Conservation (phyloP, 164 flowering plant species). For the Warburgia ugandensis region DNA sequence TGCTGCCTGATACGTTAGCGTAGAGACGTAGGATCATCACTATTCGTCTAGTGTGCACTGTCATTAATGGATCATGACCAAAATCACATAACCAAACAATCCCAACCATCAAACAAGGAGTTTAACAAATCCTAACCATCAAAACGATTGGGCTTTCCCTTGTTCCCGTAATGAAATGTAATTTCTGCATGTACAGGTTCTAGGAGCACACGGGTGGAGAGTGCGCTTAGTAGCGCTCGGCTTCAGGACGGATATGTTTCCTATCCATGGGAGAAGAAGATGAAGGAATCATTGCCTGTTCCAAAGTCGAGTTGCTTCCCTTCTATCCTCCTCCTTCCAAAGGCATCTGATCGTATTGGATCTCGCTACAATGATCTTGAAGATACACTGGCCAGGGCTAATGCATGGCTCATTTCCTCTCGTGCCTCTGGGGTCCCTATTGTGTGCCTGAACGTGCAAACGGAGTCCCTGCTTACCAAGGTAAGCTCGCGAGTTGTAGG, state of each 20-base stretch:
- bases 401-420: constrained; percentile 81
- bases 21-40: no score
- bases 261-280: constrained; percentile 80
- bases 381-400: constrained; percentile 84
- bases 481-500: constrained; percentile 23
- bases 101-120: no score
- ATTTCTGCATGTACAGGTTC: constrained; percentile 55
- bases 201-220: constrained; percentile 57
- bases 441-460: constrained; percentile 77
- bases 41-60: no score
- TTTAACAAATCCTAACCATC: no score
- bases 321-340: constrained; percentile 79
- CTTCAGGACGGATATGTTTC: constrained; percentile 85
- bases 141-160: no score
- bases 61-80: no score
- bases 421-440: constrained; percentile 80
- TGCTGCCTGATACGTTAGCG: no score
- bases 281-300: constrained; percentile 55
- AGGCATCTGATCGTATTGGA: constrained; percentile 48
- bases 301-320: constrained; percentile 79
- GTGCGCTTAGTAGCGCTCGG: constrained; percentile 48
- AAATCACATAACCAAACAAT: no score
- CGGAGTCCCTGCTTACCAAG: constrained; percentile 96
- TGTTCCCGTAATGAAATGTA: no score
- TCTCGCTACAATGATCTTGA: constrained; percentile 78